Base-by-base conservation (phyloP, 768 basidiomycete genomes). In the Hysterangium stoloniferum region DNA sequence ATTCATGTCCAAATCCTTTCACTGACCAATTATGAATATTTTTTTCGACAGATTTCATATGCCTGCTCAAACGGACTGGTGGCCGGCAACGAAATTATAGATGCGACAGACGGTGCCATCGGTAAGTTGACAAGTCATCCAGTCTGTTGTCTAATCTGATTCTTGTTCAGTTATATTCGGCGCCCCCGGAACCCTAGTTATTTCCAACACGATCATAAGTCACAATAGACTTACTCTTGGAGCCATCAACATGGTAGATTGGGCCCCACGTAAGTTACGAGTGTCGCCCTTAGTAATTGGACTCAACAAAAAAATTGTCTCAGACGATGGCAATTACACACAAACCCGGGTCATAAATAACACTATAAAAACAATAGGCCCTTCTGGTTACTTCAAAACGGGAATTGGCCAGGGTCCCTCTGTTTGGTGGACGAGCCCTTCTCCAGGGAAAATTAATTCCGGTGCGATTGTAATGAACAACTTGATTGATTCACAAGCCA, bases 221-320 rank as follows among this genome's bases (percentile, higher is more conserved):
- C 48, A 44, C 8, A 45, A 45, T n/a, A 49, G 56, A 7, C 42
- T 60, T 38, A 37, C 46, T 5, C 54, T 60, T 13, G 58, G 58
- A n/a, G 59, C 54, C 6, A 60, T 60, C 36, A 59, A 59, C 45
- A 60, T 60, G 59, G 59, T 60, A 7, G 59, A 60, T 34, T 57
- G 52, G 44, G 49, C 43, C 9, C 55, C 55, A 12, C 44, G 56
- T 55, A 52, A 53, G 59, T 43, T 2, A 12, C 13, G 12, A 25
- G 20, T 43, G 20, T 43, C 20, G 12, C 12, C 17, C 12, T 20
- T 43, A 12, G 20, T 22, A 41, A 3, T 6, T 13, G 11, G 9
- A 42, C 27, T 9, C 25, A 4, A 45, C 17, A 7, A 20, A 12
- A 48, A n/a, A 13, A 8, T 9, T 15, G 7, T 46, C 31, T 12